Evolutionary conservation across 148 eudicot species (phyloP), one percentile per base, ranked within the genome.

Genomic region (Rhododendron vialii): DNA sequence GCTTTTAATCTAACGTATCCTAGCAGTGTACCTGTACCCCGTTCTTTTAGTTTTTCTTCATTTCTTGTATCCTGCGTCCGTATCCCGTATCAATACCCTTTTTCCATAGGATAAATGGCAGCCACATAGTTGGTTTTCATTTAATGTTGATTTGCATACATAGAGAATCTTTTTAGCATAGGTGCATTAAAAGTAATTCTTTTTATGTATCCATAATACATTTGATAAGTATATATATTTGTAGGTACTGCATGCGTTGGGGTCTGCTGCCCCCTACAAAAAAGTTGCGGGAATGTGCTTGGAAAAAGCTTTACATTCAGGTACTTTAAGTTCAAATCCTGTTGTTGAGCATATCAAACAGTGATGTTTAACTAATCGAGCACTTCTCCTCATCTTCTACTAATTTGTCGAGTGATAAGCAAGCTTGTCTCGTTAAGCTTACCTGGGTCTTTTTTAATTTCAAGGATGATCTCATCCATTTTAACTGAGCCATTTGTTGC

Each of bases 291-390:
- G 98, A 97, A 80, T 89, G 92, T 91, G 93, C 99, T 88, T 95
- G 98, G 99, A 97, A 97, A 88, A 94, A 93, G 88, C 93, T 97
- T 63, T 95, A 97, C 87, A 93, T 96, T 84, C 86, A 94, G 98
- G 98, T 95, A 87, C 3, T 30, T 83, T 43, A 13, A 55, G 43
- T 82, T 84, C 61, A 75, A 24, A 9, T 76, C 43, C n/a, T 71
- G 53, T 69, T 67, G 38, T 36, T 82, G 83, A 47, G 47, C 61
- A 38, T 15, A 61, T 5, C 3, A 30, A 6, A 82, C 26, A 11
- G 7, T 53, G 83, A 33, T 55, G 1, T 82, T 61, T 82, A 8
- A 61, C n/a, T 20, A 61, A 28, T 80, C 5, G 3, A 57, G 65
- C 43, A 51, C 30, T 57, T 20, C 67, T 50, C 17, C 1, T 15